Conservation (phyloP, 768 basidiomycete species). For the Russula abietina region DNA sequence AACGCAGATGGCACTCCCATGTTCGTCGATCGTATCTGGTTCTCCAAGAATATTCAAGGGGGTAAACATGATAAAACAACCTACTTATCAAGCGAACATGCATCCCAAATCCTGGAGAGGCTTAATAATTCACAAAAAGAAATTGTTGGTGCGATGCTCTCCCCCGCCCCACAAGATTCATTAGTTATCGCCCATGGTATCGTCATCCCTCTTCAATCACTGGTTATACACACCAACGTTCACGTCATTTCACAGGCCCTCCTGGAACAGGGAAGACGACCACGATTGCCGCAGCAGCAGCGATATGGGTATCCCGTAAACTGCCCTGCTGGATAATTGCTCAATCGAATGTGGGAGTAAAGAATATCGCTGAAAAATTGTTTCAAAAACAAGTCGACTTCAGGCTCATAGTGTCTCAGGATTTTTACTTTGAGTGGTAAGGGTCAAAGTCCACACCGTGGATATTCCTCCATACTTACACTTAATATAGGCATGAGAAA, state of each 20-base stretch:
- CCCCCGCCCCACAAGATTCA: background rate
- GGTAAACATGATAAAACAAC: background rate
- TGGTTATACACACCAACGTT: background rate
- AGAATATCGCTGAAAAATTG: constrained; percentile 77
- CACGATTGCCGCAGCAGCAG: constrained; percentile 14
- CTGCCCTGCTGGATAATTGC: constrained; percentile 62
- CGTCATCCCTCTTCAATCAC: background rate
- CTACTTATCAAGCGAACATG: background rate
- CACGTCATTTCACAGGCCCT: constrained; percentile 3
- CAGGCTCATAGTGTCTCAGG: constrained; percentile 40
- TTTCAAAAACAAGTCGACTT: constrained; percentile 47
- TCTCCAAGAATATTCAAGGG: background rate
- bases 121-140: constrained; percentile 12
- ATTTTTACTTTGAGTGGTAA: constrained; percentile 31
- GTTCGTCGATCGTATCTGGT: constrained; percentile 16
- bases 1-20: background rate
- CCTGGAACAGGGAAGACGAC: constrained; percentile 23
- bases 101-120: background rate
- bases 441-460: background rate
- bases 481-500: constrained; percentile 43
- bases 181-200: constrained; percentile 20
- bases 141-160: constrained; percentile 15
- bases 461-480: background rate
- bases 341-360: constrained; percentile 79
- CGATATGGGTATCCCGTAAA: constrained; percentile 3